These are phyloP conservation scores for Pyrenophora seminiperda DNA, from an alignment of 2,329 filamentous ascomycete species.

Conservation along the genomic window DNA sequence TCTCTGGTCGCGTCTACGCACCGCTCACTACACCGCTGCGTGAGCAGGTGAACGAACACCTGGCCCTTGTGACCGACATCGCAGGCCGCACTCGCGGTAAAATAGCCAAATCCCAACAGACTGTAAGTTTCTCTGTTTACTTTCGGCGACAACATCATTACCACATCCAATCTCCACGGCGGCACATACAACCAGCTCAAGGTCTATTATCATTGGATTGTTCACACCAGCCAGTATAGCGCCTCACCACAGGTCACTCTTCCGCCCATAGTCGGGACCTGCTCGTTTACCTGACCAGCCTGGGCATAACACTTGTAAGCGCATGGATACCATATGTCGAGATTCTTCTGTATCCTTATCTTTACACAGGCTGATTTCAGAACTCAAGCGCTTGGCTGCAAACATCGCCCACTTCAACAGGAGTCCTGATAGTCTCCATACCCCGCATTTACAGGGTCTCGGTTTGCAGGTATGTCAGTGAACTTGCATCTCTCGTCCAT, in stretches of 20 bases:
- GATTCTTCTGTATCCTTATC: neutral
- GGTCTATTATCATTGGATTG: constrained; percentile 12
- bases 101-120: constrained; percentile 7
- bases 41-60: constrained; percentile 6
- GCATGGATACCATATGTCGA: neutral
- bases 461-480: constrained; percentile 18
- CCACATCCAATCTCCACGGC: no score
- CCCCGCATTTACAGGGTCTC: neutral
- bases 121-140: constrained; percentile 6
- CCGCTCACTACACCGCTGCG: constrained; percentile 17
- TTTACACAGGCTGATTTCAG: neutral
- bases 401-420: neutral
- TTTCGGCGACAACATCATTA: neutral
- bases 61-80: constrained; percentile 4
- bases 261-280: neutral
- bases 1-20: neutral
- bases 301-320: neutral
- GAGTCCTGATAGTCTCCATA: neutral
- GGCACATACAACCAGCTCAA: no score
- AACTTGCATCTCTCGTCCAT: constrained; percentile 1
- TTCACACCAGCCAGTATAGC: constrained; percentile 15
- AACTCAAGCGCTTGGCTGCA: neutral
- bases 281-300: neutral
- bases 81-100: constrained; percentile 7
- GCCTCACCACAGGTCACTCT: neutral